These are phyloP conservation scores for Calonectria montana DNA, from an alignment of 2,329 filamentous ascomycete species.

Conservation along the genomic window DNA sequence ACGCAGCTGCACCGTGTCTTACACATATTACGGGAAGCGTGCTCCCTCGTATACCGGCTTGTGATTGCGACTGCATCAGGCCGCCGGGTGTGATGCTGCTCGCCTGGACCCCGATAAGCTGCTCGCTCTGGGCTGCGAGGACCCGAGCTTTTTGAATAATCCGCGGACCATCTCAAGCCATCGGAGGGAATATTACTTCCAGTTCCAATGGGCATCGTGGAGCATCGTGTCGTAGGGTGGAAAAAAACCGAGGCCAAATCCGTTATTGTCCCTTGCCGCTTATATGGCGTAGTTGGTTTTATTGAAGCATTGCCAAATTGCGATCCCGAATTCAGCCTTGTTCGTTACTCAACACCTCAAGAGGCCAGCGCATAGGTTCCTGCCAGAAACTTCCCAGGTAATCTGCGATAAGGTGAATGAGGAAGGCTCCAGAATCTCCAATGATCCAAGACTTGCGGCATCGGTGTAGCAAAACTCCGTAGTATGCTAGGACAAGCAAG, in stretches of 20 bases:
- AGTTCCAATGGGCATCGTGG: not conserved
- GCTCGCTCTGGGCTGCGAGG: not conserved
- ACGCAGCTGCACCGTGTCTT: not conserved
- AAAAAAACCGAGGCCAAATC: not conserved
- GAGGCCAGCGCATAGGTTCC: slow-evolving; percentile 48
- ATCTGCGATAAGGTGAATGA: slow-evolving; percentile 47
- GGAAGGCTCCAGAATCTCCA: slow-evolving; percentile 45
- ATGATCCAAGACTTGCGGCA: slow-evolving; percentile 54
- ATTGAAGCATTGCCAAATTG: not conserved
- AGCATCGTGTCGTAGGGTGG: too few species aligned
- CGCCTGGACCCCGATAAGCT: not conserved
- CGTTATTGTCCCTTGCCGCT: not conserved
- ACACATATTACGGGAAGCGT: not conserved
- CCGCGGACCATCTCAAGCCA: not conserved
- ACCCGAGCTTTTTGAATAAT: too few species aligned
- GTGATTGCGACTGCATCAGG: not conserved
- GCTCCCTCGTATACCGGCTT: not conserved
- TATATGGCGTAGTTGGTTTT: not conserved
- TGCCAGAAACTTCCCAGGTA: slow-evolving; percentile 49
- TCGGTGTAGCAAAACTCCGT: slow-evolving; percentile 59
- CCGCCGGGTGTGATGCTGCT: not conserved
- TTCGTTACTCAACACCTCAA: slow-evolving; percentile 44
- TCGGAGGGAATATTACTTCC: too few species aligned
- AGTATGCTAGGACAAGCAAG: slow-evolving; percentile 61
- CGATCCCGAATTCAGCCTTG: slow-evolving; percentile 31